Percentiles rank a stretch among this genome's conserved stretches.
Conservation (phyloP, 2,329 filamentous ascomycete species). For the Zymoseptoria pseudotritici region DNA sequence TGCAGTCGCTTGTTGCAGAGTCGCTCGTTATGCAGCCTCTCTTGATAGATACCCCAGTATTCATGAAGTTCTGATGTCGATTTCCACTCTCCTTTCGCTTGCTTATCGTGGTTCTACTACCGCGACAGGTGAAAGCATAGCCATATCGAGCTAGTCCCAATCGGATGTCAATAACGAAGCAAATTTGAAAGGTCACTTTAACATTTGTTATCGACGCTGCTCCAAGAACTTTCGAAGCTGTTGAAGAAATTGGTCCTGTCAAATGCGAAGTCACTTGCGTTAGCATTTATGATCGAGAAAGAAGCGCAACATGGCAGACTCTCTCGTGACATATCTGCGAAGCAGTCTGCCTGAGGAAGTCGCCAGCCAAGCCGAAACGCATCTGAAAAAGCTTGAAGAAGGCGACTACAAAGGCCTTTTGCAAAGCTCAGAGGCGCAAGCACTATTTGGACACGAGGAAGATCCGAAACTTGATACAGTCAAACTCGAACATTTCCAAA, state of each 20-base stretch:
- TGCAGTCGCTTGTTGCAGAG: background rate
- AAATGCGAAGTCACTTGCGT: background rate
- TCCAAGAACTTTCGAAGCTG: background rate
- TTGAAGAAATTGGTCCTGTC: background rate
- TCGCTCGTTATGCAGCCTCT: background rate
- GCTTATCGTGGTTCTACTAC: too few species aligned
- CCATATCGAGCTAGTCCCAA: background rate
- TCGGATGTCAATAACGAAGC: background rate
- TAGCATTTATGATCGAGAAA: background rate
- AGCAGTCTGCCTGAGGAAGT: slow-evolving; percentile 37
- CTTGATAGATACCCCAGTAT: background rate
- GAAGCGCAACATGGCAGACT: slow-evolving; percentile 33
- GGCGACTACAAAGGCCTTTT: slow-evolving; percentile 38
- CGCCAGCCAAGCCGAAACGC: slow-evolving; percentile 29
- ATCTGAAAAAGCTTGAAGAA: slow-evolving; percentile 34
- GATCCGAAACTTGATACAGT: slow-evolving; percentile 28
- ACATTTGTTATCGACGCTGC: background rate
- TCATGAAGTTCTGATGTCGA: background rate
- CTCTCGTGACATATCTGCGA: slow-evolving; percentile 36
- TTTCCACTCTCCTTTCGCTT: background rate
- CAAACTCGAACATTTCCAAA: slow-evolving; percentile 27
- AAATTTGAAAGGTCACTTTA: background rate
- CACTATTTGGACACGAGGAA: slow-evolving; percentile 35
- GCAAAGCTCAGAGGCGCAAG: slow-evolving; percentile 32
- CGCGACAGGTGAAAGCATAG: too few species aligned